Percentiles rank a stretch among this genome's conserved stretches.
Conservation (phyloP, 2,329 filamentous ascomycete species). For the Penicillium verrucosum region DNA sequence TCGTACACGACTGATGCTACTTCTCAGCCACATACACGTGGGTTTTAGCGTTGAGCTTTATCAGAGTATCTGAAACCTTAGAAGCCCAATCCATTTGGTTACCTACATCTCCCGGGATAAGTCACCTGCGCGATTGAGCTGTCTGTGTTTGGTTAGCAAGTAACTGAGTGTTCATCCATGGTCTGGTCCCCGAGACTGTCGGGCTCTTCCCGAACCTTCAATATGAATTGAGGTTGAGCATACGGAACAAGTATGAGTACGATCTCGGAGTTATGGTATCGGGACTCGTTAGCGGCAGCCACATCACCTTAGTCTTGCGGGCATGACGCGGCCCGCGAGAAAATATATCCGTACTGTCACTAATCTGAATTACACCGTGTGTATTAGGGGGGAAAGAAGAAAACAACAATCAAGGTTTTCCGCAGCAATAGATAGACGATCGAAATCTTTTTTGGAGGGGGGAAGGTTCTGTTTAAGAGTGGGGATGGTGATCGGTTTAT, state of each 20-base stretch:
- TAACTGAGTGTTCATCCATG: neutral
- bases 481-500: neutral
- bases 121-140: neutral
- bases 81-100: neutral
- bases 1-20: neutral
- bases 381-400: neutral
- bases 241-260: neutral
- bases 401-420: neutral
- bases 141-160: neutral
- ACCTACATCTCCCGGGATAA: neutral
- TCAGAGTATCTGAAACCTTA: neutral
- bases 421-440: neutral
- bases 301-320: neutral
- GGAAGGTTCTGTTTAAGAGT: neutral
- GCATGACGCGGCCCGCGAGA: slow-evolving; percentile 14
- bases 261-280: neutral
- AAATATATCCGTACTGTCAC: slow-evolving; percentile 11
- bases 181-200: neutral
- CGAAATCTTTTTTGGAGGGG: neutral
- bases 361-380: neutral
- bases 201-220: neutral
- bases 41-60: neutral
- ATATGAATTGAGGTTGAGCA: neutral
- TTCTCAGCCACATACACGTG: slow-evolving; percentile 8
- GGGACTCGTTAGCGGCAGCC: slow-evolving; percentile 8